Percentiles rank a stretch among this genome's conserved stretches.
Conservation (phyloP, 2,329 filamentous ascomycete species). For the Colletotrichum nymphaeae region DNA sequence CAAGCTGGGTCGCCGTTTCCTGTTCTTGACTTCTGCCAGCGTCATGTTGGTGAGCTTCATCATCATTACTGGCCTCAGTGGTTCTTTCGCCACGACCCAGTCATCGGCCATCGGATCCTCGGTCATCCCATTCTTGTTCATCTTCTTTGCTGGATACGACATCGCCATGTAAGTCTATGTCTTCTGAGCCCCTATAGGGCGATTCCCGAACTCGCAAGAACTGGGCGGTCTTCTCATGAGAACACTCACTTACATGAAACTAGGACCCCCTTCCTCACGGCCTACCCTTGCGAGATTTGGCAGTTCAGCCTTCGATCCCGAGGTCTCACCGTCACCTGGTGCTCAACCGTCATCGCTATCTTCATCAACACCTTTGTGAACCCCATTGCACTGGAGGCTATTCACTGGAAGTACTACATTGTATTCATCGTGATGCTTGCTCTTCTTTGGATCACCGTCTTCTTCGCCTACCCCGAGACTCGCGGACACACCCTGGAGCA, state of each 20-base stretch:
- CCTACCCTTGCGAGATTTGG: slow-evolving; percentile 33
- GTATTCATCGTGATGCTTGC: slow-evolving; percentile 52
- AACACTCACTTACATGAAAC: neutral
- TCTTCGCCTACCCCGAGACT: slow-evolving; percentile 30
- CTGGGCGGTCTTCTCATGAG: neutral
- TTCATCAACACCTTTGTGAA: slow-evolving; percentile 51
- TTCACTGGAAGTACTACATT: slow-evolving; percentile 58
- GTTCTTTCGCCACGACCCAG: slow-evolving; percentile 36
- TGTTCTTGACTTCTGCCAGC: slow-evolving; percentile 26
- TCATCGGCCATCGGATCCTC: slow-evolving; percentile 39
- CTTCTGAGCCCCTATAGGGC: no score
- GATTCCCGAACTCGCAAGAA: neutral
- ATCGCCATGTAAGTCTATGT: slow-evolving; percentile 25
- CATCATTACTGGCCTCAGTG: slow-evolving; percentile 31
- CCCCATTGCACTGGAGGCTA: slow-evolving; percentile 53
- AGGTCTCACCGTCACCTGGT: slow-evolving; percentile 26
- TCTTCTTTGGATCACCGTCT: slow-evolving; percentile 15
- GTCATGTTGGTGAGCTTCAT: slow-evolving; percentile 31
- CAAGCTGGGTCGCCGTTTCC: slow-evolving; percentile 26
- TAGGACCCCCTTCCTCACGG: slow-evolving; percentile 21
- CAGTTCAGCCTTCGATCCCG: slow-evolving; percentile 26
- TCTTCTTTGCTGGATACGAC: slow-evolving; percentile 48
- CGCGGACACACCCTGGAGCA: slow-evolving; percentile 32
- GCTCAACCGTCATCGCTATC: slow-evolving; percentile 23
- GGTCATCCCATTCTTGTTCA: slow-evolving; percentile 52